These are phyloP conservation scores for Ganoderma lingzhi DNA, from an alignment of 1,284 basidiomycete species.

Conservation along the genomic window DNA sequence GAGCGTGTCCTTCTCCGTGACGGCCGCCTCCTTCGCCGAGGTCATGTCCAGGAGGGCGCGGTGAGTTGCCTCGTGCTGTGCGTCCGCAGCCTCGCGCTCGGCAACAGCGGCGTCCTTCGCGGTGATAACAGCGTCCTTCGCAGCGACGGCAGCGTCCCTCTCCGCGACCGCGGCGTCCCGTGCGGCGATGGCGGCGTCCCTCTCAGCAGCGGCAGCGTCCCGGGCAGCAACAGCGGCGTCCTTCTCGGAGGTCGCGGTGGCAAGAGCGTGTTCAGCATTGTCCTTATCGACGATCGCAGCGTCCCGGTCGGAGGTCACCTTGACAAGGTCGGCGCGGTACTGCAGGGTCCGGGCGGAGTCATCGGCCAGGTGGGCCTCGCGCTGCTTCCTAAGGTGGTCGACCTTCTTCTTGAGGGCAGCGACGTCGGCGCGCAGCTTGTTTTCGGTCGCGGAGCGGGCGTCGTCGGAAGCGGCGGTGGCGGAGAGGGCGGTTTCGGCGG, in stretches of 20 bases:
- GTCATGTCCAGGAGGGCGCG: not conserved
- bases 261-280: not conserved
- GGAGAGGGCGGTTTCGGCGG: not conserved
- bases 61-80: not conserved
- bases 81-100: not conserved
- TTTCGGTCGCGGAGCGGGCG: not conserved
- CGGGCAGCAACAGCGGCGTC: not conserved
- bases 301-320: not conserved
- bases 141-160: not conserved
- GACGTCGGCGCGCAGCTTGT: conserved; percentile 1
- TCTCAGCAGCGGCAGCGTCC: not conserved
- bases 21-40: not conserved
- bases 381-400: conserved; percentile 5
- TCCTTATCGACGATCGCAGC: not conserved
- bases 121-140: not conserved
- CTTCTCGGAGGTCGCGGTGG: not conserved
- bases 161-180: not conserved
- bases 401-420: conserved; percentile 4
- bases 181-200: not conserved
- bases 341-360: conserved; percentile 4
- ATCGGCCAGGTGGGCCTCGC: conserved; percentile 4
- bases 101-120: not conserved
- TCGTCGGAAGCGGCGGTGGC: not conserved
- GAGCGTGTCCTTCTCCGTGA: not conserved
- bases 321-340: conserved; percentile 1